phyloP scores from a whole-genome alignment of 2,329 filamentous ascomycete genomes.

The Phyllosticta ampelicida region DNA sequence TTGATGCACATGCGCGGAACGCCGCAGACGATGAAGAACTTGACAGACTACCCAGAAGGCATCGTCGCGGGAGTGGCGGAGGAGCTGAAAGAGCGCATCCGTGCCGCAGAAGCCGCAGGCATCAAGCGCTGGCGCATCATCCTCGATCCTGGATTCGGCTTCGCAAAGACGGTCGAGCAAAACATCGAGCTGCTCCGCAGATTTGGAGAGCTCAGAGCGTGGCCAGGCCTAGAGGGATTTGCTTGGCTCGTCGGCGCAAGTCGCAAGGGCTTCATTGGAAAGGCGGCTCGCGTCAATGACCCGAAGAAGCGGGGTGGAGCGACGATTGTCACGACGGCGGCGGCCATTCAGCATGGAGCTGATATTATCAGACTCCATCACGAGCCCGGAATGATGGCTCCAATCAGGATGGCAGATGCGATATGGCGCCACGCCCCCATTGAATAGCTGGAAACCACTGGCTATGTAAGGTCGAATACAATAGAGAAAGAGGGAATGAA shows the following conservation, averaged over 20 bases:
- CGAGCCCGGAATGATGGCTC: slow-evolving; percentile 72
- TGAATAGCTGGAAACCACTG: neutral
- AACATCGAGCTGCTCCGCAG: slow-evolving; percentile 70
- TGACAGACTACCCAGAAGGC: slow-evolving; percentile 58
- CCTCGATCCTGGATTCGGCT: slow-evolving; percentile 86
- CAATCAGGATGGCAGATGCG: slow-evolving; percentile 79
- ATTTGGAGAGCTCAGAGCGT: slow-evolving; percentile 45
- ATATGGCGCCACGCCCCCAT: slow-evolving; percentile 3
- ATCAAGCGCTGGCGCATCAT: slow-evolving; percentile 89
- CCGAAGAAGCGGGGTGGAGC: slow-evolving; percentile 67
- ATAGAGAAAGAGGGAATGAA: neutral
- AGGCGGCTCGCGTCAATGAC: slow-evolving; percentile 62
- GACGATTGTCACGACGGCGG: slow-evolving; percentile 78
- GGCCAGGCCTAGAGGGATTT: slow-evolving; percentile 49
- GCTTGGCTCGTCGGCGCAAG: slow-evolving; percentile 88
- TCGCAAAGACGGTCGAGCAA: slow-evolving; percentile 73
- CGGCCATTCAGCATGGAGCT: slow-evolving; percentile 75
- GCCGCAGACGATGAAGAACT: slow-evolving; percentile 65
- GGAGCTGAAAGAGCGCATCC: slow-evolving; percentile 61
- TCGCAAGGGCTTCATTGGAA: slow-evolving; percentile 80
- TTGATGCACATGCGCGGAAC: slow-evolving; percentile 93
- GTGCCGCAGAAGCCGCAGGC: slow-evolving; percentile 68
- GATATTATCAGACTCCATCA: slow-evolving; percentile 93
- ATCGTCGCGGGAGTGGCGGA: slow-evolving; percentile 53
- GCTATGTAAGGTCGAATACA: neutral